These are phyloP conservation scores for Auricularia sp. DNA, from an alignment of 768 basidiomycete species.

Conservation along the genomic window DNA sequence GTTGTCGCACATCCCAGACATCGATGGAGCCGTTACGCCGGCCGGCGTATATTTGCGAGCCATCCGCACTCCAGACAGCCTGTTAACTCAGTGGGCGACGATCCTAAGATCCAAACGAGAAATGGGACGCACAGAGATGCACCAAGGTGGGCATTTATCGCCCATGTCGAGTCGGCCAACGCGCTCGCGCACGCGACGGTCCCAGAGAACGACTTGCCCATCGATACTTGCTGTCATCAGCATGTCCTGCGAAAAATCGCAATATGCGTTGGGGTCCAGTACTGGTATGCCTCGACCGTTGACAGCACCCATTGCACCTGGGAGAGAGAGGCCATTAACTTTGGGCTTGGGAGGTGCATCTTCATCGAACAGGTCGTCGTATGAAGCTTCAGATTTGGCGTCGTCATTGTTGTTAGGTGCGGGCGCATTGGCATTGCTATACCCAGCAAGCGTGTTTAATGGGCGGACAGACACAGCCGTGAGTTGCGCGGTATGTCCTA, in stretches of 20 bases:
- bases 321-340: not conserved
- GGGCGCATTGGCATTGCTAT: not conserved
- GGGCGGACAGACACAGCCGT: slow-evolving; percentile 75
- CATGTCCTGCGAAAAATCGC: slow-evolving; percentile 67
- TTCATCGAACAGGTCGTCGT: slow-evolving; percentile 71
- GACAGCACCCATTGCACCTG: not conserved
- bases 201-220: slow-evolving; percentile 88
- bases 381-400: slow-evolving; percentile 68
- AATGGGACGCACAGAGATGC: slow-evolving; percentile 62
- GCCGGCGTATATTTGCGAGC: slow-evolving; percentile 82
- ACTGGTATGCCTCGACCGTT: slow-evolving; percentile 31
- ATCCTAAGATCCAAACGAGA: not conserved
- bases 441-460: slow-evolving; percentile 11
- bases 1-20: slow-evolving; percentile 86
- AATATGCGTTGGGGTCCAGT: slow-evolving; percentile 49
- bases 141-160: slow-evolving; percentile 93
- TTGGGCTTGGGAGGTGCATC: slow-evolving; percentile 6
- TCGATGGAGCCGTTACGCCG: slow-evolving; percentile 85
- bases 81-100: slow-evolving; percentile 22
- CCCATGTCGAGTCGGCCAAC: slow-evolving; percentile 82
- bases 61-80: slow-evolving; percentile 93
- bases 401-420: slow-evolving; percentile 27
- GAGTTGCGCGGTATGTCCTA: slow-evolving; percentile 76
- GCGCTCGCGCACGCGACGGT: slow-evolving; percentile 57
- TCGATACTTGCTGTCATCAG: slow-evolving; percentile 86